Evolutionary conservation across 768 basidiomycete genomes (phyloP), one percentile per base, ranked within the genome.

Genomic region (Agaricus subrufescens): DNA sequence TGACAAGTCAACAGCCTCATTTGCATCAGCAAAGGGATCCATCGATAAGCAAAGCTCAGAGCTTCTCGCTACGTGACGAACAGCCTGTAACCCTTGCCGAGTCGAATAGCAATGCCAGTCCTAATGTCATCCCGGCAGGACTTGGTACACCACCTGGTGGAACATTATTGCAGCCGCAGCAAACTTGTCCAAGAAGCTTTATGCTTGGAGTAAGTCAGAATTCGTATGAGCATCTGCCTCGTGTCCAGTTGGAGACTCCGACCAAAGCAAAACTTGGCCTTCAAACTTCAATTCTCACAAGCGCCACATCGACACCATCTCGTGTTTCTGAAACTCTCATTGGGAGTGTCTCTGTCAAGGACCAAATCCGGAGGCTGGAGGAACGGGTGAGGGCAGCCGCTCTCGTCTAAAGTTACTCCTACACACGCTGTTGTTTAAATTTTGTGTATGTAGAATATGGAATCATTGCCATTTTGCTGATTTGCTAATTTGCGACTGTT

Each of bases 361-460:
- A 73, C 44, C 73, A 70, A 59, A 74, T 78, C 42, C 66, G 67
- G 43, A 72, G 74, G 54, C 57, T 77, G 37, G 76, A 74, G 59
- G 66, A 72, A 56, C 68, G 70, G 15, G 67, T 65, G 25, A 66
- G 59, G 50, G 56, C 58, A 19, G 51, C 44, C 39, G 44, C 45
- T 25, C 15, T 37, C 10, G 9, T 11, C 15, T 55, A 47, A 47
- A 11, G 15, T 8, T 10, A 31, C 3, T 26, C 11, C 11, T 3
- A 42, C 19, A 12, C 19, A 3, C n/a, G 7, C 11, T 34, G 11
- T 34, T 34, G 2, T 7, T 2, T 11, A 3, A 34, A 19, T 19
- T 19, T 19, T 19, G 19, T 19, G 19, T 19, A 19, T 19, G 19
- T 19, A 19, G 19, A 19, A 19, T 19, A 19, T 19, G 19, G 19